Conservation (phyloP, 106 monocot genomes). For the Platanthera zijinensis region DNA sequence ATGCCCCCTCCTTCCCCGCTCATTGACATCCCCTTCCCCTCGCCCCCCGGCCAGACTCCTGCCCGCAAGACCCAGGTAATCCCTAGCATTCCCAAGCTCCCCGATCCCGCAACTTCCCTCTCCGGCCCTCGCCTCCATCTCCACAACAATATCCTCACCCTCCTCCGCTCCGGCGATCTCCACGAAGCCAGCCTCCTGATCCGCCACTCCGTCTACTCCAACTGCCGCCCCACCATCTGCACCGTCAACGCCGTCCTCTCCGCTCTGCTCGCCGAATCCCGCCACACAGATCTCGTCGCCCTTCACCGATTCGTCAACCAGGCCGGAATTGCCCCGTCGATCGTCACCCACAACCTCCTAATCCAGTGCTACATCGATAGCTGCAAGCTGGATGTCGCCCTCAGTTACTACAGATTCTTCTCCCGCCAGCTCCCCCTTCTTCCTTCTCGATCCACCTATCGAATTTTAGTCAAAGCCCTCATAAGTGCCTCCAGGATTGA, state of each 20-base stretch:
- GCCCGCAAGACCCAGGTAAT: conserved; percentile 13
- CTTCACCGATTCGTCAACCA: conserved; percentile 77
- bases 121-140: conserved; percentile 53
- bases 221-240: conserved; percentile 78
- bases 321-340: conserved; percentile 54
- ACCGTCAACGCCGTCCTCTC: conserved; percentile 70
- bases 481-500: conserved; percentile 41
- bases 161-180: conserved; percentile 59
- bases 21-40: conserved; percentile 31
- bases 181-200: conserved; percentile 72
- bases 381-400: conserved; percentile 54
- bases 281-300: conserved; percentile 59
- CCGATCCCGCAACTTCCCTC: conserved; percentile 49
- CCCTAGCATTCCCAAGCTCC: conserved; percentile 66
- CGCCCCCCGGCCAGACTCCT: conserved; percentile 11
- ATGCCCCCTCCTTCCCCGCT: conserved; percentile 37
- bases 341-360: conserved; percentile 63
- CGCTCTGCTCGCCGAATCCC: conserved; percentile 54
- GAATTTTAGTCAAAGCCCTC: conserved; percentile 61
- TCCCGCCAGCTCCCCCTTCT: conserved; percentile 38
- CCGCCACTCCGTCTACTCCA: conserved; percentile 88
- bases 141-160: conserved; percentile 63
- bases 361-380: conserved; percentile 67
- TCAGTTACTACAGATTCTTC: conserved; percentile 59
- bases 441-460: conserved; percentile 70